Base-by-base conservation (phyloP, 306 rosid genomes). In the Cucurbita ficifolia region DNA sequence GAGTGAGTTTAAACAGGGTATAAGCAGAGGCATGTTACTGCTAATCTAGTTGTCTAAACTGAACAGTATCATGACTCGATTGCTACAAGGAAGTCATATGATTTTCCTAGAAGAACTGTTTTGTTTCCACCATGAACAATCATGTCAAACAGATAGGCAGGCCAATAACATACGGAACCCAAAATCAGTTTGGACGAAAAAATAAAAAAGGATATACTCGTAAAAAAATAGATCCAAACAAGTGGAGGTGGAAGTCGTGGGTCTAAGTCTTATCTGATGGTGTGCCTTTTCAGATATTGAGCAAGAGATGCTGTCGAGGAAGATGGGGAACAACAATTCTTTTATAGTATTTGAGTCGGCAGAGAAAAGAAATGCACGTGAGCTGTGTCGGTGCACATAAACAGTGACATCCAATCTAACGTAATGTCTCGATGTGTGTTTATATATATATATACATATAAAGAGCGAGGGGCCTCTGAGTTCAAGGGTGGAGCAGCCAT, bases 401-500 rank as follows among this genome's bases (percentile, higher is more conserved):
- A 65, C 46, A 65, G 52, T 65, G 72, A 65, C 36, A 45, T 65
- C 52, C 53, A 65, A 42, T 65, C 72, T 18, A 65, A 65, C 17
- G 72, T 21, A 63, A 40, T 63, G 49, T 63, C 33, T 63, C 13
- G 70, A 65, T 19, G 9, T 40, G 52, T 64, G 16, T 63, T 24
- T 12, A 12, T 17, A 5, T 39, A 8, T 38, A 8, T 21, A 1
- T 39, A 39, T 12, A 1, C 39, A 39, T 72, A 72, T 53, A 72
- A 42, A 9, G 35, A 17, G 21, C 13, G 36, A 35, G 40, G n/a
- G 61, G 50, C 35, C 61, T 35, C 33, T 9, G 75, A 35, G 75
- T 73, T 56, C 58, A 14, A 60, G 22, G 58, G 67, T 17, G 46
- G 29, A 60, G 62, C 36, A 33, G 80, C 74, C 76, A 90, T 86